Evolutionary conservation across 805 yeast species (phyloP), one percentile per base, ranked within the genome.

Genomic region (Kuraishia ogatae): DNA sequence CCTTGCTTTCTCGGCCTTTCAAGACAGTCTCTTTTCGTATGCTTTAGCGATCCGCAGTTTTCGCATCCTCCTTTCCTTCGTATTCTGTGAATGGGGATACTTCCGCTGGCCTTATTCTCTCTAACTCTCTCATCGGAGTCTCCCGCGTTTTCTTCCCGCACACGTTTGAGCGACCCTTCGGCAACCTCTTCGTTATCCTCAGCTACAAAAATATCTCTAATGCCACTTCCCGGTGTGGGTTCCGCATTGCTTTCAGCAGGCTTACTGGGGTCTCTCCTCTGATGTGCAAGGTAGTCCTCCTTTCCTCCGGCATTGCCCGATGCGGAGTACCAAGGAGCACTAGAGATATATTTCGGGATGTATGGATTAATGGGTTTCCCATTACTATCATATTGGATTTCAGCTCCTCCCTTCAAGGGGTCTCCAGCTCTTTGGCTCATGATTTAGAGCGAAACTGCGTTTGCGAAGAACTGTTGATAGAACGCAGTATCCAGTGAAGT

Each of bases 21-120:
- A 51, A 84, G 60, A 64, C 89, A 84, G 55, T 84, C 88, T 50
- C 66, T 69, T 39, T 72, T 70, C 29, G 64, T 61, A 65, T 84
- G 89, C 19, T 71, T 73, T 39, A 67, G 58, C 22, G 78, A 74
- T 1, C 88, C 87, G 64, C 89, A 84, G 60, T 82, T 83, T n/a
- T 69, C 71, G 62, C 89, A 84, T 15, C 43, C 43, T 35, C 43
- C 43, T 35, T 35, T 35, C 43, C 43, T 35, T 15, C 43, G 43
- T 35, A 35, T 35, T 15, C 43, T 35, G 43, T 7, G 17, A 15
- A 35, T 35, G 43, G n/a, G n/a, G n/a, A n/a, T n/a, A n/a, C 29
- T 26, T 6, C 29, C 29, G 29, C 17, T 11, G 17, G 43, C 17
- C 43, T 11, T 35, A 17, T 3, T 5, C 7, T 35, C 43, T 1